Conservation (phyloP, 345 rosid genomes). For the Linum usitatissimum region DNA sequence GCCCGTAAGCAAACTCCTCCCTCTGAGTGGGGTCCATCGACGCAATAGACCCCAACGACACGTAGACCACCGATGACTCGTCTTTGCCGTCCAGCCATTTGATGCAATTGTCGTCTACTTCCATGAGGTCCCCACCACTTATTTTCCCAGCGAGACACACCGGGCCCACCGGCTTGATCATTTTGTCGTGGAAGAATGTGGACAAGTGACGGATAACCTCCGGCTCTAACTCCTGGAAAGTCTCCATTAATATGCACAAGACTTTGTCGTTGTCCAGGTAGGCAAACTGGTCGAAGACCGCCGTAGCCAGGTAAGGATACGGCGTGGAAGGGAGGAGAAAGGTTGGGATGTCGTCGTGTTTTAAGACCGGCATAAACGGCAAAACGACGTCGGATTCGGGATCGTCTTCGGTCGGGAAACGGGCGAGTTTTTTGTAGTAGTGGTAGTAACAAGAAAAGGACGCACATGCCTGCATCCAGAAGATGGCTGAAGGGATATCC, state of each 20-base stretch:
- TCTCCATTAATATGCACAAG: slow-evolving; percentile 5
- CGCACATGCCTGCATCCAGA: slow-evolving; percentile 6
- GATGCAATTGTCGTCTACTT: background rate
- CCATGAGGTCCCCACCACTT: background rate
- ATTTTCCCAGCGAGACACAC: background rate
- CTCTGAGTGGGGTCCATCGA: background rate
- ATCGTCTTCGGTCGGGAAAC: background rate
- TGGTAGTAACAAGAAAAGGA: slow-evolving; percentile 1
- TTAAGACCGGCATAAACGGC: background rate
- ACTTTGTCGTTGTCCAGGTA: background rate
- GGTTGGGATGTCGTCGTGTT: slow-evolving; percentile 3
- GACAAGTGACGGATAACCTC: slow-evolving; percentile 1
- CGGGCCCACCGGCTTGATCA: slow-evolving; percentile 4
- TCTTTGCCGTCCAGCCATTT: background rate
- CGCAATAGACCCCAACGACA: background rate
- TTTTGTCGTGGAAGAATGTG: background rate
- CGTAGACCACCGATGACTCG: background rate
- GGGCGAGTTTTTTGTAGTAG: background rate
- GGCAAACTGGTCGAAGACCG: background rate
- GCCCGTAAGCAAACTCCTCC: slow-evolving; percentile 1
- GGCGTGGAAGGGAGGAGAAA: background rate
- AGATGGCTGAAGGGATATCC: slow-evolving; percentile 1
- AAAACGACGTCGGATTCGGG: background rate
- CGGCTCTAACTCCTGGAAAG: background rate
- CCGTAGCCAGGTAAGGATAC: background rate